These are phyloP conservation scores for Suhomyces terraborum DNA, from an alignment of 1,139 yeast genomes.

Conservation along the genomic window DNA sequence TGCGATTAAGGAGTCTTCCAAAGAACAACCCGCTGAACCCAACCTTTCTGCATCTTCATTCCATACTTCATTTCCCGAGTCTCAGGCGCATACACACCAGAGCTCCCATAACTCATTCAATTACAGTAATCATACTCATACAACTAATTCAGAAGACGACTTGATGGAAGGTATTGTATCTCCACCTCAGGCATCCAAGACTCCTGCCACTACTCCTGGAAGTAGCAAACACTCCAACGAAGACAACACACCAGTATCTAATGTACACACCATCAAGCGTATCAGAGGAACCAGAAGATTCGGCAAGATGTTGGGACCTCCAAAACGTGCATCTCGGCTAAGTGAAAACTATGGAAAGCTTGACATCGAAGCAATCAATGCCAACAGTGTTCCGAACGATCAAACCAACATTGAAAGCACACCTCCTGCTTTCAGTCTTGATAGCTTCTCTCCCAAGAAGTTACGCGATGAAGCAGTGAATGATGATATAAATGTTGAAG, in stretches of 20 bases:
- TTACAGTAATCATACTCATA: constrained; percentile 18
- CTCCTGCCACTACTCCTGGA: constrained; percentile 26
- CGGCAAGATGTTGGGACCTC: constrained; percentile 43
- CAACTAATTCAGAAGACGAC: constrained; percentile 19
- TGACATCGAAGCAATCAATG: neutral
- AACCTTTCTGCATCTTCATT: constrained; percentile 13
- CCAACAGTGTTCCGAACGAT: neutral
- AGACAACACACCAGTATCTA: constrained; percentile 2
- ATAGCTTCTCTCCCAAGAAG: constrained; percentile 20
- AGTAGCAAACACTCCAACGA: constrained; percentile 13
- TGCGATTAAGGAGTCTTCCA: no score
- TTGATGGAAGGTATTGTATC: constrained; percentile 14
- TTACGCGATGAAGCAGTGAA: neutral
- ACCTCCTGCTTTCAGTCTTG: constrained; percentile 20
- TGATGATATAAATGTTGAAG: neutral
- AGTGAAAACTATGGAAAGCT: constrained; percentile 16
- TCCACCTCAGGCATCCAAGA: constrained; percentile 17
- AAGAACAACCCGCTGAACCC: constrained; percentile 6
- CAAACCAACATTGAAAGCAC: constrained; percentile 4
- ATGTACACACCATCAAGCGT: constrained; percentile 27
- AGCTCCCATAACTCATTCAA: constrained; percentile 7
- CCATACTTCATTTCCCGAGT: constrained; percentile 14
- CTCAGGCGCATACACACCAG: constrained; percentile 5
- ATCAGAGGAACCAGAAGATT: constrained; percentile 36
- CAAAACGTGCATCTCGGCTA: constrained; percentile 36